Evolutionary conservation across 148 eudicot species (phyloP), one percentile per base, ranked within the genome.

Genomic region (Nepenthes mirabilis): DNA sequence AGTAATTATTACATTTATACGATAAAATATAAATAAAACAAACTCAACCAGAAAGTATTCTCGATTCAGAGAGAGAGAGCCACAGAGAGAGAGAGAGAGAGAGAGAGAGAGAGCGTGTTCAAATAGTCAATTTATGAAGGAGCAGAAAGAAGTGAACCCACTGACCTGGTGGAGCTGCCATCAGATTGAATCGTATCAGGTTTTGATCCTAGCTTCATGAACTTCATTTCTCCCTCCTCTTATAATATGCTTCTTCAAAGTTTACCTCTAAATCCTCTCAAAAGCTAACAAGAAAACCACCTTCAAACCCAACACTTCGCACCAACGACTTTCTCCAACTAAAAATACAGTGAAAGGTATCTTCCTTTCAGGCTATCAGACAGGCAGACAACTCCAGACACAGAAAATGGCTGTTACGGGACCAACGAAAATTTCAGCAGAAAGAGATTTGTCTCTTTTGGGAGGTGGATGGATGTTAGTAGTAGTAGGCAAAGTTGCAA

Each of bases 141-240:
- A 69, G 37, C 14, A 43, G 7, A 63, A 3, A 12, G 49, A 62
- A 37, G 36, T 35, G 5, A 35, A 47, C 34, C 59, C 64, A 65
- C 61, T 63, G 6, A 87, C 95, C 95, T 83, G 61, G 77, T 71
- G 36, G 66, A 68, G 65, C 61, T 78, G 13, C 88, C 91, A 62
- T 84, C 75, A 58, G 77, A 68, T 55, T 80, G 88, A 71, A 87
- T 84, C 14, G 88, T 62, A 76, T 87, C 91, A 72, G 90, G 95
- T 73, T 87, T 87, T 33, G 95, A 87, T 11, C 90, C 95, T 71
- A 87, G 57, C 74, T 87, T 87, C 95, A 87, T 87, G 65, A 78
- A 80, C 90, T 87, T 87, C 95, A 87, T 87, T 61, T 66, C 23
- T 81, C 61, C 74, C 52, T 10, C 58, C 36, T n/a, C 40, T 53